A percentile compares a stretch with the other conserved stretches of the same genome.
Evolutionary conservation across 192 early-diverging fungal species (phyloP).

Genomic region (Cladochytrium replicatum): DNA sequence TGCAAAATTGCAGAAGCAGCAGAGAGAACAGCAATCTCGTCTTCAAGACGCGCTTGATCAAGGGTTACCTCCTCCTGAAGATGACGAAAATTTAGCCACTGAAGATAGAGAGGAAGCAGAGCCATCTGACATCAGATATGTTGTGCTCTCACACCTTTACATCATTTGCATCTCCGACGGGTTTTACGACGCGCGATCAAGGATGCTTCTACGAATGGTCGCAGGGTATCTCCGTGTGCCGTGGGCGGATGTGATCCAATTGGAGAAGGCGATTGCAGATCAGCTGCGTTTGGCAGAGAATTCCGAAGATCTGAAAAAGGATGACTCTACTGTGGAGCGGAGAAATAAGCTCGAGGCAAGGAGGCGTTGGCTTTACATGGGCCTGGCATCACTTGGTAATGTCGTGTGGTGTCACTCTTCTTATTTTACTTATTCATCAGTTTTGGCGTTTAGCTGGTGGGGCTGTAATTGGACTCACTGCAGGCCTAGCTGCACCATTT

Average conservation of each 20-base stretch:
- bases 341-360: conserved; percentile 60
- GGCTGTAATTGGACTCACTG: conserved; percentile 81
- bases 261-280: conserved; percentile 68
- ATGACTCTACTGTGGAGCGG: conserved; percentile 47
- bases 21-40: conserved; percentile 7
- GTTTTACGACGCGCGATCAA: conserved; percentile 69
- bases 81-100: conserved; percentile 3
- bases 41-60: conserved; percentile 18
- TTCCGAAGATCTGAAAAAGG: conserved; percentile 19
- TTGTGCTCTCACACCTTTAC: conserved; percentile 80
- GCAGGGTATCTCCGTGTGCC: conserved; percentile 60
- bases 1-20: conserved; percentile 13
- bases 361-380: conserved; percentile 73
- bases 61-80: conserved; percentile 4
- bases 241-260: conserved; percentile 63
- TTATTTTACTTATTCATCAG: conserved; percentile 10
- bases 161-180: conserved; percentile 74
- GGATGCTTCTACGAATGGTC: conserved; percentile 63
- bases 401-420: too few species aligned
- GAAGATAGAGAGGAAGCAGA: conserved; percentile 15
- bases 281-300: conserved; percentile 54
- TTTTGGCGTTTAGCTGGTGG: conserved; percentile 47
- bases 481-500: conserved; percentile 35
- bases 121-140: conserved; percentile 66
- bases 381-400: conserved; percentile 65